Conservation (phyloP, 192 early-diverging fungal species). For the Coemansia sp. region DNA sequence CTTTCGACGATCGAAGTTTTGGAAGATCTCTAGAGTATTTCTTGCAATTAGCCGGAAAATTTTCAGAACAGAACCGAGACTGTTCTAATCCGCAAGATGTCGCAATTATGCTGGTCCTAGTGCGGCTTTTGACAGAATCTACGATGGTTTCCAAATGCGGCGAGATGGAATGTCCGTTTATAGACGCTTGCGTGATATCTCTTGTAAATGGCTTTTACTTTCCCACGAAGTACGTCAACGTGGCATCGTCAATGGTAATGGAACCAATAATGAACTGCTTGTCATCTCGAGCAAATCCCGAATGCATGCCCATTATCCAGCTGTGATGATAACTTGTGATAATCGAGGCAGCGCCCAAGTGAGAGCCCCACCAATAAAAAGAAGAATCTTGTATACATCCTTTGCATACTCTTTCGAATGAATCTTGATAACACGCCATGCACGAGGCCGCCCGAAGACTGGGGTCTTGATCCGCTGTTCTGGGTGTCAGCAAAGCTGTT, state of each 20-base stretch:
- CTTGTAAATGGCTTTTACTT: background rate
- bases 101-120: background rate
- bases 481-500: constrained; percentile 51
- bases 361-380: background rate
- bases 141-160: background rate
- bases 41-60: background rate
- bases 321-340: background rate
- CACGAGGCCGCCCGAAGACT: constrained; percentile 14
- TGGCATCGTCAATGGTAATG: background rate
- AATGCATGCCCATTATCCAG: background rate
- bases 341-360: background rate
- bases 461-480: constrained; percentile 54
- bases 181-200: background rate
- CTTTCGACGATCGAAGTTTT: background rate
- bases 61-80: background rate
- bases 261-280: background rate
- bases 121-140: background rate
- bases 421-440: constrained; percentile 29
- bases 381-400: background rate
- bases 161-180: background rate
- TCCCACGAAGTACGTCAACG: background rate
- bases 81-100: background rate
- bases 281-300: background rate
- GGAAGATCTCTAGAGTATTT: background rate
- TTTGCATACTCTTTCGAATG: constrained; percentile 13